These are phyloP conservation scores for Aureobasidium sp. DNA, from an alignment of 2,329 filamentous ascomycete species.

Conservation along the genomic window DNA sequence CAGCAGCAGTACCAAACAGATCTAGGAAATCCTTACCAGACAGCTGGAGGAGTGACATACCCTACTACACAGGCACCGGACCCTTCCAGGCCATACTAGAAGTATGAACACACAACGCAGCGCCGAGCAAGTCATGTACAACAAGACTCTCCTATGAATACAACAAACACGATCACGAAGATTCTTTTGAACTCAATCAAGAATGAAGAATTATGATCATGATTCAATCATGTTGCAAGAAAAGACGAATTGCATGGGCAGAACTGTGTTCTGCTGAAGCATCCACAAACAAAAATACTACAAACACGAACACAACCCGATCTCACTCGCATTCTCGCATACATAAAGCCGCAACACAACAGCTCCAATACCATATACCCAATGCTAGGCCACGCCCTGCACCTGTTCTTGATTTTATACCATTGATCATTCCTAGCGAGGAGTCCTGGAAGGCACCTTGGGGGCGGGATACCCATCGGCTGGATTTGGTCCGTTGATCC, in stretches of 20 bases:
- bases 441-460: slow-evolving; percentile 12
- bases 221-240: neutral
- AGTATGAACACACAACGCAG: neutral
- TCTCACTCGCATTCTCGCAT: neutral
- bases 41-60: neutral
- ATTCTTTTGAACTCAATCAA: neutral
- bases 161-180: neutral
- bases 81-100: neutral
- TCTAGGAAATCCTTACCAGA: neutral
- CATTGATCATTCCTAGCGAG: slow-evolving; percentile 14
- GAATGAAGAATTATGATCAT: neutral
- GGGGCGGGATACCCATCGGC: slow-evolving; percentile 11
- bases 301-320: neutral
- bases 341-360: neutral
- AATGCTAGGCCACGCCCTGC: neutral
- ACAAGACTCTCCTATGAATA: neutral
- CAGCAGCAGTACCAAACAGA: neutral
- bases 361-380: neutral
- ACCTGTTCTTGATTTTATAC: neutral
- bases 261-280: neutral
- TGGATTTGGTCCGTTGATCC: slow-evolving; percentile 6
- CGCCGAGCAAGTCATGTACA: neutral
- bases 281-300: neutral
- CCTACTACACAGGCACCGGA: neutral
- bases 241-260: neutral